Evolutionary conservation across 345 rosid species (phyloP).

Genomic region (Pugionium dolabratum): DNA sequence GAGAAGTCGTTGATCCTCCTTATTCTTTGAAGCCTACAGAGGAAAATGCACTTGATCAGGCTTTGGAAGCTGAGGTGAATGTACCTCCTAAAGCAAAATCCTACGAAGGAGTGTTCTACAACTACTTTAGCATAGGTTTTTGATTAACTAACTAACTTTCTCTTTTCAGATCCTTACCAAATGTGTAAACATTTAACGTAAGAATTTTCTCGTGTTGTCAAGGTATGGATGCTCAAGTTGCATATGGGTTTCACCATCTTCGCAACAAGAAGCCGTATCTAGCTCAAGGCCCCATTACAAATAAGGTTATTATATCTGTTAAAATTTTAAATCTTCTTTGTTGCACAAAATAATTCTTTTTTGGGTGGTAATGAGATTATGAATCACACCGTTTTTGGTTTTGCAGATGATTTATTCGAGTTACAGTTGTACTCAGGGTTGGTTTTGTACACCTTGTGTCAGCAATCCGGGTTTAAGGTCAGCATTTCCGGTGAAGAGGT

Average conservation of each 20-base stretch:
- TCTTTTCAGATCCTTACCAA: neutral
- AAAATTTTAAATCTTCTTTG: neutral
- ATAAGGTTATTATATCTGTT: slow-evolving; percentile 62
- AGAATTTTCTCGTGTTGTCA: slow-evolving; percentile 24
- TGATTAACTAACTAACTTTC: neutral
- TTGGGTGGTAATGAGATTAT: neutral
- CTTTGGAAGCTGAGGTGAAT: slow-evolving; percentile 55
- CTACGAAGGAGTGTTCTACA: slow-evolving; percentile 89
- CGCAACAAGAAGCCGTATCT: slow-evolving; percentile 90
- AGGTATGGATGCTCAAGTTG: slow-evolving; percentile 99
- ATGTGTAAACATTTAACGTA: neutral
- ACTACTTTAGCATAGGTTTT: slow-evolving; percentile 93
- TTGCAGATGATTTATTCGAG: slow-evolving; percentile 86
- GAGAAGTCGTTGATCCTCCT: slow-evolving; percentile 72
- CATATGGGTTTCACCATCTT: slow-evolving; percentile 94
- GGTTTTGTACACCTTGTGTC: slow-evolving; percentile 95
- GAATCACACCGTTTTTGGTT: neutral
- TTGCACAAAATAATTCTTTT: neutral
- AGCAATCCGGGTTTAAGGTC: slow-evolving; percentile 89
- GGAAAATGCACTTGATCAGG: slow-evolving; percentile 68
- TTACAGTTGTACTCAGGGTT: slow-evolving; percentile 92
- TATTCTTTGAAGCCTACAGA: slow-evolving; percentile 68
- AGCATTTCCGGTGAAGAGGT: slow-evolving; percentile 17
- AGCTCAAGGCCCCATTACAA: slow-evolving; percentile 90
- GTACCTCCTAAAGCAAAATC: slow-evolving; percentile 58